Conservation (phyloP, 768 basidiomycete species). For the Podaxis rugospora region DNA sequence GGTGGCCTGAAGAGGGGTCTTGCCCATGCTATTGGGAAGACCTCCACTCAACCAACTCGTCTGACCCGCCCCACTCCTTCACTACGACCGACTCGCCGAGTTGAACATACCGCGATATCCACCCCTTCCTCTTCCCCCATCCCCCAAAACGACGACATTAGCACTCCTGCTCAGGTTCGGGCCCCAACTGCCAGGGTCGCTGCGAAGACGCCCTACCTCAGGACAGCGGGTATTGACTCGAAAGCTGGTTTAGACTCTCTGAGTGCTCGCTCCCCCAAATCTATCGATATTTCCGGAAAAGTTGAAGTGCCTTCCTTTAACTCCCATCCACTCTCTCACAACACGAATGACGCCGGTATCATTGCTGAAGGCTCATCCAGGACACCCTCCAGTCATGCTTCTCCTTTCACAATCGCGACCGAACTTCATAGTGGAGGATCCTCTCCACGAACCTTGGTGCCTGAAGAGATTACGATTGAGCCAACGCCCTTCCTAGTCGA, state of each 20-base stretch:
- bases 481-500: constrained; percentile 16
- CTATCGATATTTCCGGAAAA: background rate
- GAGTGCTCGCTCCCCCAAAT: background rate
- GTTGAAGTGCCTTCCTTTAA: too few relatives aligned
- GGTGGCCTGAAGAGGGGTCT: constrained; percentile 44
- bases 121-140: too few relatives aligned
- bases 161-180: too few relatives aligned
- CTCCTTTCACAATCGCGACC: background rate
- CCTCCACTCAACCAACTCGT: background rate
- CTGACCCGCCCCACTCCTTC: background rate
- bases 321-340: background rate
- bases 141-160: too few relatives aligned
- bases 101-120: too few relatives aligned
- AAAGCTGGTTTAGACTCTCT: too few relatives aligned
- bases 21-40: constrained; percentile 25
- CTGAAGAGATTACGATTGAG: constrained; percentile 27
- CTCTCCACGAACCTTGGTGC: constrained; percentile 37
- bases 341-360: constrained; percentile 23
- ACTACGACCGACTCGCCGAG: background rate
- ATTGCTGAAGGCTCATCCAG: constrained; percentile 21
- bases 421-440: constrained; percentile 18
- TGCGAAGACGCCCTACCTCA: too few relatives aligned
- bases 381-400: constrained; percentile 7
- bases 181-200: too few relatives aligned
- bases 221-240: too few relatives aligned